A percentile compares a stretch with the other conserved stretches of the same genome.
phyloP scores from a whole-genome alignment of 768 basidiomycete species.

The Auricularia auricula-judae region DNA sequence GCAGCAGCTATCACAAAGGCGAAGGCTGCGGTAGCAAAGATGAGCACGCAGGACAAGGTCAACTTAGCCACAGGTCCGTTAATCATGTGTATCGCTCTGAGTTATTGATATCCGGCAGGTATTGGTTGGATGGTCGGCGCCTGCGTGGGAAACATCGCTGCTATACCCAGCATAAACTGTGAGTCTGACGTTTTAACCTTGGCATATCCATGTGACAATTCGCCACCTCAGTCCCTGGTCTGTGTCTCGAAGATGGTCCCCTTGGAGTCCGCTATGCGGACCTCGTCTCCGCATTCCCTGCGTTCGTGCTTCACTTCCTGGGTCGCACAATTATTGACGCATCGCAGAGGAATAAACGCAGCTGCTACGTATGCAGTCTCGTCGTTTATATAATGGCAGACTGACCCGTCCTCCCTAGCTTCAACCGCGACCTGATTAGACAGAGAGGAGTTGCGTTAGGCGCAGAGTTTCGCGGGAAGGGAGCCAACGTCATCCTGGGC shows the following conservation, averaged over 20 bases:
- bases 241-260: conserved; percentile 42
- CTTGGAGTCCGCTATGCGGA: conserved; percentile 41
- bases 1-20: conserved; percentile 44
- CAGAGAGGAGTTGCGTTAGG: conserved; percentile 47
- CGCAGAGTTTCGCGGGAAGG: conserved; percentile 48
- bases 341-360: conserved; percentile 35
- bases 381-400: too few relatives aligned
- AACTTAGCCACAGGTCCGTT: conserved; percentile 35
- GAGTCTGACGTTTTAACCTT: neutral
- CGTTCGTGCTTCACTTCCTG: conserved; percentile 21
- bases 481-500: conserved; percentile 37
- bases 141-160: conserved; percentile 41
- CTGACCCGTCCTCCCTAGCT: conserved; percentile 10
- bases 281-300: conserved; percentile 36
- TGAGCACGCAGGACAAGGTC: conserved; percentile 46
- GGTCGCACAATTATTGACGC: neutral
- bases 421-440: conserved; percentile 45
- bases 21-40: conserved; percentile 33
- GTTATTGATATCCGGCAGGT: neutral
- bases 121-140: conserved; percentile 12
- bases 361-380: conserved; percentile 25
- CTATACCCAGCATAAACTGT: conserved; percentile 30
- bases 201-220: neutral
- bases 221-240: conserved; percentile 25
- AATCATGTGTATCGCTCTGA: neutral